Evolutionary conservation across 2,329 filamentous ascomycete species (phyloP), one percentile per base, ranked within the genome.

Genomic region (Remersonia thermophila): DNA sequence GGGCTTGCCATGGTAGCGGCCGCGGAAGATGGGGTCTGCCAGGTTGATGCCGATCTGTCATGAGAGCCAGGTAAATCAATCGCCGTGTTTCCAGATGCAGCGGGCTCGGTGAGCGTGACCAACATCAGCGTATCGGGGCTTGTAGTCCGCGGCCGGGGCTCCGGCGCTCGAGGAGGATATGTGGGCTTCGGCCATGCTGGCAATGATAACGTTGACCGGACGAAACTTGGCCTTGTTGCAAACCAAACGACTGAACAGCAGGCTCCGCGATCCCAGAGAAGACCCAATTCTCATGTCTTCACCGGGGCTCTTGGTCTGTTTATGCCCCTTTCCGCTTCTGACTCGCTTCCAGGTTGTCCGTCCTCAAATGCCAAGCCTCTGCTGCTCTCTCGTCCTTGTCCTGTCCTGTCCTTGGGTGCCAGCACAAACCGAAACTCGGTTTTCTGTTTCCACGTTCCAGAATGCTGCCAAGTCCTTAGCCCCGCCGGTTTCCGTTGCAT

Each of bases 41-140:
- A 98, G 72, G 58, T 98, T 98, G 67, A 98, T 95, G 39, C 89
- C 91, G 52, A 98, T 80, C 75, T 80, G 30, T n/a, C n/a, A n/a
- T n/a, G 27, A 9, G 10, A 11, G 26, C 8, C 12, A 7, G 14
- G 31, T 31, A 28, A 11, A 17, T 13, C 14, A 17, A n/a, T 36
- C 7, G 30, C 26, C 25, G 12, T 2, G 23, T 17, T 27, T 7
- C 14, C 2, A 11, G 10, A n/a, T 38, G 17, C 35, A 34, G 26
- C 20, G 10, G 2, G 13, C n/a, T 30, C 20, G 7, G 26, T 13
- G 8, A 16, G 11, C 10, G 27, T 12, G 2, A 54, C 67, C 51
- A 62, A 78, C 74, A 69, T 79, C 74, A 42, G 77, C 69, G 48
- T 76, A 79, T 51, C 71, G 63, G 9, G 71, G 71, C 34, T 55